phyloP scores from a whole-genome alignment of 495 filamentous ascomycete genomes.

The Aspergillus indologenus region DNA sequence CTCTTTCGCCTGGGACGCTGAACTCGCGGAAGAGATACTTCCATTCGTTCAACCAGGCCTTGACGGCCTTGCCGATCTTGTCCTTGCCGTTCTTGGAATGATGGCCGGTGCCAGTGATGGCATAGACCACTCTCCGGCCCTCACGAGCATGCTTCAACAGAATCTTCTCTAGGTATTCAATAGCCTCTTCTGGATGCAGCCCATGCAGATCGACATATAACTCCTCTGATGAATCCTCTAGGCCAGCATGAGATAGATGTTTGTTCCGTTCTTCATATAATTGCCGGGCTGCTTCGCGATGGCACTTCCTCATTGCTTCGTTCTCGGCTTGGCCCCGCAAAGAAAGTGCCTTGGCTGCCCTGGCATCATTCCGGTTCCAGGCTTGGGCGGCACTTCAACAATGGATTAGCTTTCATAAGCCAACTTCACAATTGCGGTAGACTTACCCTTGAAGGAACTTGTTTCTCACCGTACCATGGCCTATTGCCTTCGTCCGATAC shows the following conservation, averaged over 20 bases:
- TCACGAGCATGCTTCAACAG: slow-evolving; percentile 72
- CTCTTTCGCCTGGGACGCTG: slow-evolving; percentile 83
- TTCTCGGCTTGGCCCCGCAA: slow-evolving; percentile 95
- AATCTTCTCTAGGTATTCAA: slow-evolving; percentile 86
- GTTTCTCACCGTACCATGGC: slow-evolving; percentile 91
- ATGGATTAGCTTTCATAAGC: slow-evolving; percentile 25
- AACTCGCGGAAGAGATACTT: slow-evolving; percentile 95
- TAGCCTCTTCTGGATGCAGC: slow-evolving; percentile 93
- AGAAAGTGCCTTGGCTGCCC: slow-evolving; percentile 91
- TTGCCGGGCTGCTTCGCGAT: slow-evolving; percentile 87
- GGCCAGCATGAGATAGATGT: slow-evolving; percentile 44
- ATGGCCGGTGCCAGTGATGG: slow-evolving; percentile 94
- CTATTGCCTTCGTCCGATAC: slow-evolving; percentile 88
- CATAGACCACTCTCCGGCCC: slow-evolving; percentile 77
- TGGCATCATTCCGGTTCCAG: slow-evolving; percentile 98
- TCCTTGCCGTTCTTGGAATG: slow-evolving; percentile 99
- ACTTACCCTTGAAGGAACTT: slow-evolving; percentile 92
- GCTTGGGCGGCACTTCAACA: slow-evolving; percentile 83
- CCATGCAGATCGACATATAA: slow-evolving; percentile 96
- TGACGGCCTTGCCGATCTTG: slow-evolving; percentile 93
- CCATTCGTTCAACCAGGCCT: slow-evolving; percentile 91
- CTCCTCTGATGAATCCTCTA: slow-evolving; percentile 55
- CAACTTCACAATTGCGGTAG: not conserved
- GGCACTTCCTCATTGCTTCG: slow-evolving; percentile 92
- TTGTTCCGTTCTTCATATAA: slow-evolving; percentile 95